A percentile compares a stretch with the other conserved stretches of the same genome.
These are phyloP conservation scores for Quercus mongolica DNA, from an alignment of 306 rosid genomes.

Conservation along the genomic window DNA sequence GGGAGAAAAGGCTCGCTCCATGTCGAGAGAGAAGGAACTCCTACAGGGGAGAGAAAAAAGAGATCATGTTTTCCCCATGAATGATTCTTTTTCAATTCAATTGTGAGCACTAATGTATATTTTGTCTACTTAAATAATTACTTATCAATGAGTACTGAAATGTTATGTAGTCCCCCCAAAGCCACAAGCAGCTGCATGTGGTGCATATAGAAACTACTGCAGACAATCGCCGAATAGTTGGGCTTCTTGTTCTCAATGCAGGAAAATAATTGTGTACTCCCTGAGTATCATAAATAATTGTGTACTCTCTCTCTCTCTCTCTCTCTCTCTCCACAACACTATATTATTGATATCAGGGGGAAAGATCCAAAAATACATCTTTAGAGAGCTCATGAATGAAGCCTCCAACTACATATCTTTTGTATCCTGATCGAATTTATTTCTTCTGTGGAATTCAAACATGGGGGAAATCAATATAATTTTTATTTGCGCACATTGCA, in stretches of 20 bases:
- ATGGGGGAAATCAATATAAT: conserved; percentile 12
- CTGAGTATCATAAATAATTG: too few relatives aligned
- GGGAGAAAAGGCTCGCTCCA: too few relatives aligned
- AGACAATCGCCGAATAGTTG: conserved; percentile 78
- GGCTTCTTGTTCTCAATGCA: conserved; percentile 58
- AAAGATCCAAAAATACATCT: neutral
- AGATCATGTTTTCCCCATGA: too few relatives aligned
- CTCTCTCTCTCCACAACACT: conserved; percentile 2
- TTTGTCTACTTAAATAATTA: neutral
- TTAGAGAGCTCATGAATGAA: neutral
- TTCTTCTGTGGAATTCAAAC: neutral
- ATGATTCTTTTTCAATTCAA: too few relatives aligned
- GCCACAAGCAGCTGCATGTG: conserved; percentile 92
- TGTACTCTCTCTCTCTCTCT: conserved; percentile 12
- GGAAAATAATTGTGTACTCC: too few relatives aligned
- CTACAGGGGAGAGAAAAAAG: too few relatives aligned
- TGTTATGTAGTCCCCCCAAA: conserved; percentile 57
- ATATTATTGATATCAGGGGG: too few relatives aligned
- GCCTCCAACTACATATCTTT: neutral
- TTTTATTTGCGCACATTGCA: conserved; percentile 29
- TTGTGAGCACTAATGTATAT: neutral
- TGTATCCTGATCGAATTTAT: conserved; percentile 10
- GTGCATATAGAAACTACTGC: conserved; percentile 87
- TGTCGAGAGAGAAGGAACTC: too few relatives aligned
- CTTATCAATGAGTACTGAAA: neutral